Conservation (phyloP, 345 rosid species). For the Stellera chamaejasme region DNA sequence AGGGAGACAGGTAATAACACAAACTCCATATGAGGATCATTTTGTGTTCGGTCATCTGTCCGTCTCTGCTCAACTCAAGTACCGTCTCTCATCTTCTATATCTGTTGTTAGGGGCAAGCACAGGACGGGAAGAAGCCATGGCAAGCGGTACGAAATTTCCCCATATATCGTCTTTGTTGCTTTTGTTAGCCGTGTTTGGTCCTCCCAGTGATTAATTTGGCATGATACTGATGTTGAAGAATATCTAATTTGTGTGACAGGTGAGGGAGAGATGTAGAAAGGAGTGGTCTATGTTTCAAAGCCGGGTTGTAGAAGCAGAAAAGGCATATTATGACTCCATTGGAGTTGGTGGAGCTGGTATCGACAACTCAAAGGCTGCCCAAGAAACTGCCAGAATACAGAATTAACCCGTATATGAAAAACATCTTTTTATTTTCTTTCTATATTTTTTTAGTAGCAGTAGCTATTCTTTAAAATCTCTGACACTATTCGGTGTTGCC, state of each 20-base stretch:
- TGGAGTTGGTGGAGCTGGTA: conserved; percentile 12
- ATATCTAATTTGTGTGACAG: conserved; percentile 22
- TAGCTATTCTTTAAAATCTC: conserved; percentile 11
- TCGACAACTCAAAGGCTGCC: conserved; percentile 27
- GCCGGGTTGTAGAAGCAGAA: conserved; percentile 54
- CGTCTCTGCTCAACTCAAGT: background rate
- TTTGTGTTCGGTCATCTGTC: background rate
- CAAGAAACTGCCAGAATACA: conserved; percentile 17
- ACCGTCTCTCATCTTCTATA: background rate
- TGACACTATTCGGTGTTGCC: conserved; percentile 10
- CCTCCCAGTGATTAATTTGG: too few relatives aligned
- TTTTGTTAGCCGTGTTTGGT: too few relatives aligned
- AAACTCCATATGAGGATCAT: background rate
- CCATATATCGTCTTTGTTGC: background rate
- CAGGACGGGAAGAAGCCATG: conserved; percentile 70
- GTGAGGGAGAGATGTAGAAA: conserved; percentile 81
- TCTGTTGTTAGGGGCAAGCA: conserved; percentile 48
- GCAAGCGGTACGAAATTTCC: conserved; percentile 64
- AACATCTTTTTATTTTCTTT: background rate
- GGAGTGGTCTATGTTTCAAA: conserved; percentile 80
- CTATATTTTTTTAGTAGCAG: background rate
- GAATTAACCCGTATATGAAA: conserved; percentile 17
- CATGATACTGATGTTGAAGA: too few relatives aligned
- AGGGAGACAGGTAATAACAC: conserved; percentile 63
- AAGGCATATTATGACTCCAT: conserved; percentile 36